Conservation (phyloP, 108 stramenopile genomes). For the Seminavis robusta region DNA sequence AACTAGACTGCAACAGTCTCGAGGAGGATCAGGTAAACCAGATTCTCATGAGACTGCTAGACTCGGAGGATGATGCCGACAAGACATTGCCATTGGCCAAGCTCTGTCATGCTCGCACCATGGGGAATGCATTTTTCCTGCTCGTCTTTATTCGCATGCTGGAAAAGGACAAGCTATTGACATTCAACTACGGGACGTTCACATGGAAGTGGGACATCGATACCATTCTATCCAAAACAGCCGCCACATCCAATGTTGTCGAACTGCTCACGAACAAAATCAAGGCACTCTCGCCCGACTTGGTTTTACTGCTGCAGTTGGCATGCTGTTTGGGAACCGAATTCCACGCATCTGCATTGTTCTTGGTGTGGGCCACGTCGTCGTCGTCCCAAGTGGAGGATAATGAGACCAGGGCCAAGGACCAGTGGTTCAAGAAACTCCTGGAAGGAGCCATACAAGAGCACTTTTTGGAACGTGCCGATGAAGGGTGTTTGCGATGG, state of each 20-base stretch:
- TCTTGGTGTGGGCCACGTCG: not conserved
- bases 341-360: not conserved
- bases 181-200: conserved; percentile 10
- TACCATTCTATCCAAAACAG: conserved; percentile 2
- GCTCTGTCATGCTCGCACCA: too few species aligned
- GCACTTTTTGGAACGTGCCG: too few species aligned
- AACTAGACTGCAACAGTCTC: not conserved
- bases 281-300: too few species aligned
- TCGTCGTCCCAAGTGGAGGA: not conserved
- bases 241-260: conserved; percentile 20
- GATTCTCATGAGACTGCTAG: conserved; percentile 1
- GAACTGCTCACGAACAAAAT: conserved; percentile 30
- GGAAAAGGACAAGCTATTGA: conserved; percentile 2
- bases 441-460: too few species aligned
- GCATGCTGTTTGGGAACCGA: conserved; percentile 6
- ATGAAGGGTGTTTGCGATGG: too few species aligned
- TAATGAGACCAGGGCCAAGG: too few species aligned
- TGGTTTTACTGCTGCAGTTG: not conserved
- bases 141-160: conserved; percentile 18
- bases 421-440: too few species aligned
- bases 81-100: too few species aligned
- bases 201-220: conserved; percentile 26
- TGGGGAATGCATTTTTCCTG: conserved; percentile 32
- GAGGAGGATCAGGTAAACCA: not conserved
- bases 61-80: not conserved